Evolutionary conservation across 1,284 basidiomycete species (phyloP).

Genomic region (Peniophora sp.): DNA sequence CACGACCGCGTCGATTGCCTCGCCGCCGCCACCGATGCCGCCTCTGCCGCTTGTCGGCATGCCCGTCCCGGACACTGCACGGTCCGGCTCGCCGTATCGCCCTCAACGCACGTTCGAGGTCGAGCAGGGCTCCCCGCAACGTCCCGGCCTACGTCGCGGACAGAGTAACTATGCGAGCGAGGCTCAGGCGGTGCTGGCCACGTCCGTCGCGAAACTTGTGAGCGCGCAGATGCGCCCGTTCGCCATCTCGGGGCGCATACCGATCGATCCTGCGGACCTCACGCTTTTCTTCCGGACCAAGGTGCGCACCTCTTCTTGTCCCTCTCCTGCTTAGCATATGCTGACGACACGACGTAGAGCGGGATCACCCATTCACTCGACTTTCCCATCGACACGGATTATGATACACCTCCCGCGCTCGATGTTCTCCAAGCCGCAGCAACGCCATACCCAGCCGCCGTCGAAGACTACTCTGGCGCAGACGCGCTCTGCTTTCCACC

Average conservation of each 20-base stretch:
- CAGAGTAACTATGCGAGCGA: slow-evolving; percentile 41
- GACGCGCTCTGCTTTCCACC: slow-evolving; percentile 70
- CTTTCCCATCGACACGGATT: slow-evolving; percentile 71
- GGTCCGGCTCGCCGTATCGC: slow-evolving; percentile 11
- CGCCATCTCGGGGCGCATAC: slow-evolving; percentile 60
- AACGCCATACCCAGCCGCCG: slow-evolving; percentile 44
- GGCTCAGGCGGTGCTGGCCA: slow-evolving; percentile 42
- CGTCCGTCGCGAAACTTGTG: slow-evolving; percentile 50
- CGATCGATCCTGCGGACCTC: slow-evolving; percentile 57
- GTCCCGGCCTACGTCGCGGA: slow-evolving; percentile 18
- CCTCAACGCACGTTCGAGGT: slow-evolving; percentile 39
- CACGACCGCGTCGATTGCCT: too few species aligned
- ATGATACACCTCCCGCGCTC: slow-evolving; percentile 68
- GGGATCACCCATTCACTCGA: slow-evolving; percentile 73
- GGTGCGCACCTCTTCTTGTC: slow-evolving; percentile 29
- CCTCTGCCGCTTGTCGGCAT: neutral
- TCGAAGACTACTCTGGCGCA: slow-evolving; percentile 35
- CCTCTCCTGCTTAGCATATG: slow-evolving; percentile 3
- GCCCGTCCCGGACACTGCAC: neutral
- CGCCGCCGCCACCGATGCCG: too few species aligned
- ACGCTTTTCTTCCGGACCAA: slow-evolving; percentile 74
- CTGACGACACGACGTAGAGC: slow-evolving; percentile 34
- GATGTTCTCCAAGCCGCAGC: slow-evolving; percentile 74
- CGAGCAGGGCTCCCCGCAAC: slow-evolving; percentile 32
- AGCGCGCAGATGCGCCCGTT: slow-evolving; percentile 55